phyloP scores from a whole-genome alignment of 2,329 filamentous ascomycete genomes.

The Trichophyton simii region DNA sequence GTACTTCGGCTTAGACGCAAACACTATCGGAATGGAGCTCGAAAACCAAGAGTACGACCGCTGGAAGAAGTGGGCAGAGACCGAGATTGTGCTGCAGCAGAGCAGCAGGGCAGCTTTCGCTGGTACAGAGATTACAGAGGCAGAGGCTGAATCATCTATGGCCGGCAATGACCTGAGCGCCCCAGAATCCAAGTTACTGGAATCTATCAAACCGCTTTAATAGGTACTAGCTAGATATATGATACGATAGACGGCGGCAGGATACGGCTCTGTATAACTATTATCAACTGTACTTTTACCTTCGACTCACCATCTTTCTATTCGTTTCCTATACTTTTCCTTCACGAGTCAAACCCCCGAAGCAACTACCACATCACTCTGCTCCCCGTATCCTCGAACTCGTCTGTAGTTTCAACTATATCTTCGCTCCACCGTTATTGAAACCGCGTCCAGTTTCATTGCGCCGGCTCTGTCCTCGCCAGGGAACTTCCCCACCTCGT shows the following conservation, averaged over 20 bases:
- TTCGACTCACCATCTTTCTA: not conserved
- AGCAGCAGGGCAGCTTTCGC: constrained; percentile 35
- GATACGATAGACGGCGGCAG: not conserved
- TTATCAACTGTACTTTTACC: not conserved
- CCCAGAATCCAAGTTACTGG: not conserved
- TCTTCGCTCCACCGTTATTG: not conserved
- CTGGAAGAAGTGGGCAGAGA: constrained; percentile 70
- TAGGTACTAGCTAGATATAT: not conserved
- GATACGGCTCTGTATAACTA: not conserved
- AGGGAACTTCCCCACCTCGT: not conserved
- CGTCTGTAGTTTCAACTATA: not conserved
- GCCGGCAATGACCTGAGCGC: not conserved
- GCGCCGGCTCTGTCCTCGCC: not conserved
- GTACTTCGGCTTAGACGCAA: constrained; percentile 66
- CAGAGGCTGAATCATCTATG: not conserved
- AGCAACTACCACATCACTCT: no score
- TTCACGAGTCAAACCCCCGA: no score
- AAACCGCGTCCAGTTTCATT: not conserved
- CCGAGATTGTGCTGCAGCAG: constrained; percentile 39
- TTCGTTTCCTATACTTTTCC: not conserved
- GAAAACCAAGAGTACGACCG: constrained; percentile 68
- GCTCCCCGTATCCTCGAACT: not conserved
- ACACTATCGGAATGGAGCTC: constrained; percentile 68
- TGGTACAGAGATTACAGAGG: constrained; percentile 15
- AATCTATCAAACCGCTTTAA: not conserved